Conservation (phyloP, 2,329 filamentous ascomycete species). For the Apiospora saccharicola region DNA sequence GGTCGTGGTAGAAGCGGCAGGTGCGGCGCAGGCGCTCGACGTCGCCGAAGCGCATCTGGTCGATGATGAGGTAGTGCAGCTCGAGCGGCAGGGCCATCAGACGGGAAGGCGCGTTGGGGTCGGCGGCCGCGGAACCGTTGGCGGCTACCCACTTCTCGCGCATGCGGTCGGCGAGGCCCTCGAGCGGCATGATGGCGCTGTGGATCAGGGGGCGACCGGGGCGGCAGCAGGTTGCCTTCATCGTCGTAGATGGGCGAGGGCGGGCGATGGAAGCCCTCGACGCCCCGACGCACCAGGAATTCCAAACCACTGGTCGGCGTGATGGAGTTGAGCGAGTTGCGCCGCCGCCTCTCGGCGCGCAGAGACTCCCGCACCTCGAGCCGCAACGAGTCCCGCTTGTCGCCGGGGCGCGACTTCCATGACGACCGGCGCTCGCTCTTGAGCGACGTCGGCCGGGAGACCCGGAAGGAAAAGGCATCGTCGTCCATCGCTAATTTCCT, state of each 20-base stretch:
- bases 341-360: conserved; percentile 9
- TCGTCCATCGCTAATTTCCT: not conserved
- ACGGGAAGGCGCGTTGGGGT: conserved; percentile 23
- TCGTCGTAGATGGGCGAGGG: conserved; percentile 20
- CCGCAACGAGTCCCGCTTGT: conserved; percentile 6
- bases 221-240: conserved; percentile 23
- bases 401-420: not conserved
- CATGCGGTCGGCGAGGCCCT: conserved; percentile 29
- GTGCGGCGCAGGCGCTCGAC: conserved; percentile 52
- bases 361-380: not conserved
- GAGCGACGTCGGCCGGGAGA: conserved; percentile 10
- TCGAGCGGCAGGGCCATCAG: conserved; percentile 50
- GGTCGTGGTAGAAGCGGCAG: conserved; percentile 45
- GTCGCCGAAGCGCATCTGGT: conserved; percentile 51
- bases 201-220: conserved; percentile 25
- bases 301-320: conserved; percentile 28
- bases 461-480: not conserved
- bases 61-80: conserved; percentile 51
- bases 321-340: conserved; percentile 24
- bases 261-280: conserved; percentile 7
- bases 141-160: conserved; percentile 21
- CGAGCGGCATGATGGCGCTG: conserved; percentile 25
- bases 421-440: conserved; percentile 10
- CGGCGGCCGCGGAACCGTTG: conserved; percentile 15
- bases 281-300: conserved; percentile 26